Base-by-base conservation (phyloP, 257 asterid genomes). In the Echium plantagineum region DNA sequence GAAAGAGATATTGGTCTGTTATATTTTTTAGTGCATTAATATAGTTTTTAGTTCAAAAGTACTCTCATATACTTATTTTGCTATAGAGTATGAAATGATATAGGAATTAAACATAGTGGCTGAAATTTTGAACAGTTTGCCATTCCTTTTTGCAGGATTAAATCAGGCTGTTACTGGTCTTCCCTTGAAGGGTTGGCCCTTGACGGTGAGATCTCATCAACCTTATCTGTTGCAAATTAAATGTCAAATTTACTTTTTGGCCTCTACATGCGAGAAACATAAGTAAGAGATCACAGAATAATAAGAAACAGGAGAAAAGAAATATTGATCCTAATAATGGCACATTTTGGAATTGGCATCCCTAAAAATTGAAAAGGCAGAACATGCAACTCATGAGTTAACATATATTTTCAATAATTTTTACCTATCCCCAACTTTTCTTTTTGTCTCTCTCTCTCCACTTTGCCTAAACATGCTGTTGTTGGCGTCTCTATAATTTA, bases 171-270 rank as follows among this genome's bases (percentile, higher is more conserved):
- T 86, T 56, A 79, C 88, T 21, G 80, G 91, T 68, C 87, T 93
- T 75, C 97, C 99, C 53, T 75, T 94, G 75, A 89, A 94, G 88
- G 99, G 99, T 55, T 94, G 97, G 99, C 97, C 99, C 26, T 66
- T 89, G 69, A 94, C 99, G 13, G 99, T 94, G 78, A 85, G 97
- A 80, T 69, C 61, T 59, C 68, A 63, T 74, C 49, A 7, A 10
- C 15, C 49, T 10, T 13, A 42, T 42, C 16, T 12, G 49, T 42
- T 42, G 1, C 12, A 42, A 42, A 42, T 42, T 42, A 42, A 12
- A 12, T 17, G 17, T 10, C 17, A 42, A 42, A 1, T 42, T 17
- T 42, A 10, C 49, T 42, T 42, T 26, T 42, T 42, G 49, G 49
- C 49, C 49, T 9, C 49, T 3, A 42, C 12, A 10, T 42, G 13